Percentiles rank a stretch among this genome's conserved stretches.
Conservation (phyloP, 1,284 basidiomycete species). For the Phellopilus nigrolimitatus region DNA sequence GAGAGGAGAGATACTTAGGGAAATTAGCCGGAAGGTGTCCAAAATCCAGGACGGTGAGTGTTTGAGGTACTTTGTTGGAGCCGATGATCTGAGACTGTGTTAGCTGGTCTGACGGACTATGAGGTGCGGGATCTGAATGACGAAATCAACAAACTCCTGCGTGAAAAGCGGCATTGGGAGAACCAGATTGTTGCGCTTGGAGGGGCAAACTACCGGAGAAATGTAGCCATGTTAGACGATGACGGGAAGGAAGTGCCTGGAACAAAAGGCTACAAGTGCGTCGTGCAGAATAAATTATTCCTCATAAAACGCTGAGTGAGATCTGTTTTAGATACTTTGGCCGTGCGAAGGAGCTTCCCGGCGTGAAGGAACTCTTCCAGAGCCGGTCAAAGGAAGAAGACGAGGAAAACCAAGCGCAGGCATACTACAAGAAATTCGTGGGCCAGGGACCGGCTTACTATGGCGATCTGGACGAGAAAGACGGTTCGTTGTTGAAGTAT, state of each 20-base stretch:
- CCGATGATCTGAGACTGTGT: constrained; percentile 15
- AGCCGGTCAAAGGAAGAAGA: constrained; percentile 80
- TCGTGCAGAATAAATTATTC: constrained; percentile 20
- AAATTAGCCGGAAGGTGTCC: constrained; percentile 93
- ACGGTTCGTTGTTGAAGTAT: constrained; percentile 63
- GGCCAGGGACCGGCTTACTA: constrained; percentile 88
- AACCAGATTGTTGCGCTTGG: constrained; percentile 93
- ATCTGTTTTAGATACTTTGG: constrained; percentile 79
- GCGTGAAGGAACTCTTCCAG: constrained; percentile 90
- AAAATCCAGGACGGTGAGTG: constrained; percentile 93
- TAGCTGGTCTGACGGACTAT: constrained; percentile 91
- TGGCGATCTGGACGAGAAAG: constrained; percentile 86
- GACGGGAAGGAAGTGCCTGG: constrained; percentile 94
- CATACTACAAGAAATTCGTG: constrained; percentile 85
- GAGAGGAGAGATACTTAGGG: constrained; percentile 91
- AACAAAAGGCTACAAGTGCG: constrained; percentile 97
- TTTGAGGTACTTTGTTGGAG: constrained; percentile 9
- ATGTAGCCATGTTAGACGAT: constrained; percentile 87
- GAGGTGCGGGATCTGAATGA: constrained; percentile 96
- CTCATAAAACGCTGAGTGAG: constrained; percentile 3
- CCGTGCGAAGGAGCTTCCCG: constrained; percentile 92
- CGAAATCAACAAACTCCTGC: constrained; percentile 94
- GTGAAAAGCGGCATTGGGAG: constrained; percentile 97
- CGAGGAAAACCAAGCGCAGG: constrained; percentile 73
- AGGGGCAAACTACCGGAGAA: constrained; percentile 93